Conservation (phyloP, 2,329 filamentous ascomycete species). For the Ophiostoma tasmaniense region DNA sequence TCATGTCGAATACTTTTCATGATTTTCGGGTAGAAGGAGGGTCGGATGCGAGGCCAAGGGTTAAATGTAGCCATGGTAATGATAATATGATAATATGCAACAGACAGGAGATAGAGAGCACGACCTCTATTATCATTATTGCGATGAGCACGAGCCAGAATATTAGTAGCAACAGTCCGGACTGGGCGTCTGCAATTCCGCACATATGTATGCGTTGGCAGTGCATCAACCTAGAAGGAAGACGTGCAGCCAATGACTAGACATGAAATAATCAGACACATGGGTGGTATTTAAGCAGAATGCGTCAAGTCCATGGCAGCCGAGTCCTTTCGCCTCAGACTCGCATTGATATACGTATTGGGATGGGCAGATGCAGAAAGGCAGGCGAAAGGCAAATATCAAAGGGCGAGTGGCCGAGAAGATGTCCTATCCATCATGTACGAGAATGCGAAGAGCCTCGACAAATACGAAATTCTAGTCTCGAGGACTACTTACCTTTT, state of each 20-base stretch:
- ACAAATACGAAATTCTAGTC: background rate
- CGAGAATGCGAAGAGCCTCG: background rate
- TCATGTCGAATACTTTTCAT: background rate
- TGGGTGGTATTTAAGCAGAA: background rate
- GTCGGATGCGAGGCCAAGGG: background rate
- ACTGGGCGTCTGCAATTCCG: background rate
- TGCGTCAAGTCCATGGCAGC: background rate
- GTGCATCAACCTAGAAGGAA: conserved; percentile 5
- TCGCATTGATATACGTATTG: background rate
- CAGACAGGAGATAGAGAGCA: background rate
- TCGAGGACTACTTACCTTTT: background rate
- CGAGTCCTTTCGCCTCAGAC: background rate
- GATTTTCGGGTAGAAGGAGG: background rate
- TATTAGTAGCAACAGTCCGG: background rate
- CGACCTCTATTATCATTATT: background rate
- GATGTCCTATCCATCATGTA: background rate
- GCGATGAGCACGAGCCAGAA: background rate
- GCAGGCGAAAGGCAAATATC: background rate
- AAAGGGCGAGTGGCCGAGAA: background rate
- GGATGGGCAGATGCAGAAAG: background rate
- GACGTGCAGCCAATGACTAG: conserved; percentile 2
- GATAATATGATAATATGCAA: too few species aligned
- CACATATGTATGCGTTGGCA: conserved; percentile 15
- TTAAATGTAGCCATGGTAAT: too few species aligned
- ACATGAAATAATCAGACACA: background rate